Conservation (phyloP, 352 stramenopile species). For the Globisporangium nodosum region DNA sequence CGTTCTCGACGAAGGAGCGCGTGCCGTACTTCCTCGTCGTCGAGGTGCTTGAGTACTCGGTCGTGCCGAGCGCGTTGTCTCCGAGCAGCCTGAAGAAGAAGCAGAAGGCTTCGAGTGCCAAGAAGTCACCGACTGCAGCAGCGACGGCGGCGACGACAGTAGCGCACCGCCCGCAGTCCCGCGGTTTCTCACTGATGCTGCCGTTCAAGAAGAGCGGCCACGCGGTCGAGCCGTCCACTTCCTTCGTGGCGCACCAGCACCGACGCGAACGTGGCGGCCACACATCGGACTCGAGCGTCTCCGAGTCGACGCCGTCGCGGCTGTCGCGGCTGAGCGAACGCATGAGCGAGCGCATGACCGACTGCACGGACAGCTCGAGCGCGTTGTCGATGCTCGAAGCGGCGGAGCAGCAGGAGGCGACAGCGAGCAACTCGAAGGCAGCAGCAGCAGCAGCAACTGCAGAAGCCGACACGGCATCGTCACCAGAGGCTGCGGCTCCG, state of each 20-base stretch:
- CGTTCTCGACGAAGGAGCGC: slow-evolving; percentile 81
- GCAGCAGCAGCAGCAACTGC: not conserved
- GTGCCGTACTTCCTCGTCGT: slow-evolving; percentile 81
- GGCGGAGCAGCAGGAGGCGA: not conserved
- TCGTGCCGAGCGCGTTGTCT: slow-evolving; percentile 5
- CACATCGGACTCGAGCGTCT: slow-evolving; percentile 12
- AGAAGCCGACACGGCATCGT: not conserved
- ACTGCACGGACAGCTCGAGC: slow-evolving; percentile 10
- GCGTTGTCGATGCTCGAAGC: slow-evolving; percentile 6
- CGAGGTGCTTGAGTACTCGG: slow-evolving; percentile 74
- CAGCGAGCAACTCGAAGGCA: not conserved
- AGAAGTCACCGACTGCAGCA: slow-evolving; percentile 1
- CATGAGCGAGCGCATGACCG: slow-evolving; percentile 8
- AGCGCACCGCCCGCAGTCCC: slow-evolving; percentile 15
- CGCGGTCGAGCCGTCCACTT: slow-evolving; percentile 4
- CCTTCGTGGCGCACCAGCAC: not conserved
- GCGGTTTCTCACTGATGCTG: slow-evolving; percentile 42
- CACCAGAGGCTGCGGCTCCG: not conserved
- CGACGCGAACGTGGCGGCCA: not conserved
- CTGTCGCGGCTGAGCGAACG: not conserved
- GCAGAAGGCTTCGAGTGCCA: slow-evolving; percentile 11
- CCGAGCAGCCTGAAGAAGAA: slow-evolving; percentile 15
- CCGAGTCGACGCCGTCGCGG: slow-evolving; percentile 5
- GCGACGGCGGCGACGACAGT: not conserved
- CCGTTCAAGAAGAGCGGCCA: slow-evolving; percentile 42